Evolutionary conservation across 169 alveolate genomes (phyloP).

Genomic region (Plasmodium fragile): DNA sequence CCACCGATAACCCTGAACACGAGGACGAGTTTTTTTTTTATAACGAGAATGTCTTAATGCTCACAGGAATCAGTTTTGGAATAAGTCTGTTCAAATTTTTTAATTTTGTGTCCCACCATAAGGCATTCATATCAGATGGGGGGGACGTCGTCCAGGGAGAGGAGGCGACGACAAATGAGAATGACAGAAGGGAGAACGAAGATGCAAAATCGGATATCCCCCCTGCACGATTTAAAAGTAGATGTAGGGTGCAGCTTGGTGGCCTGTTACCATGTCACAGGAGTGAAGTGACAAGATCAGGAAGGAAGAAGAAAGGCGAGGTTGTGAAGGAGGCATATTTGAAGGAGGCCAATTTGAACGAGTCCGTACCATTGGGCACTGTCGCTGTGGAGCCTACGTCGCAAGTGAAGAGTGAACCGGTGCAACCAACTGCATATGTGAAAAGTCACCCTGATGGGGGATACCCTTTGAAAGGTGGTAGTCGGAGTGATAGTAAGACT

Average conservation of each 20-base stretch:
- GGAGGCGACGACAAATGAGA: background rate
- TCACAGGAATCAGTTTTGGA: slow-evolving; percentile 75
- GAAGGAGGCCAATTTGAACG: background rate
- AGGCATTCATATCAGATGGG: background rate
- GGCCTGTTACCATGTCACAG: background rate
- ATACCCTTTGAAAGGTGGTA: background rate
- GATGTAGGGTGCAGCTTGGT: background rate
- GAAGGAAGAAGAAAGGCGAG: background rate
- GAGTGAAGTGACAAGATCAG: background rate
- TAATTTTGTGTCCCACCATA: slow-evolving; percentile 19
- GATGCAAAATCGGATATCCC: background rate
- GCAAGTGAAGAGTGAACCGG: background rate
- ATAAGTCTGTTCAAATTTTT: slow-evolving; percentile 55
- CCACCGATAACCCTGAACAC: background rate
- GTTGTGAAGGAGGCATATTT: too few relatives aligned
- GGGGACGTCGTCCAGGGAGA: background rate
- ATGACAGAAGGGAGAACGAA: background rate
- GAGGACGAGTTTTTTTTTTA: slow-evolving; percentile 25
- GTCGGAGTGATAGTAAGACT: background rate
- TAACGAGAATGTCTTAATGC: slow-evolving; percentile 37
- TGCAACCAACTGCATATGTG: background rate
- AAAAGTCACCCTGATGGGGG: background rate
- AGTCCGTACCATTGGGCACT: background rate
- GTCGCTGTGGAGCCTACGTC: background rate
- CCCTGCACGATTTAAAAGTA: background rate